Conservation (phyloP, 2,329 filamentous ascomycete species). For the Coleophoma crateriformis region DNA sequence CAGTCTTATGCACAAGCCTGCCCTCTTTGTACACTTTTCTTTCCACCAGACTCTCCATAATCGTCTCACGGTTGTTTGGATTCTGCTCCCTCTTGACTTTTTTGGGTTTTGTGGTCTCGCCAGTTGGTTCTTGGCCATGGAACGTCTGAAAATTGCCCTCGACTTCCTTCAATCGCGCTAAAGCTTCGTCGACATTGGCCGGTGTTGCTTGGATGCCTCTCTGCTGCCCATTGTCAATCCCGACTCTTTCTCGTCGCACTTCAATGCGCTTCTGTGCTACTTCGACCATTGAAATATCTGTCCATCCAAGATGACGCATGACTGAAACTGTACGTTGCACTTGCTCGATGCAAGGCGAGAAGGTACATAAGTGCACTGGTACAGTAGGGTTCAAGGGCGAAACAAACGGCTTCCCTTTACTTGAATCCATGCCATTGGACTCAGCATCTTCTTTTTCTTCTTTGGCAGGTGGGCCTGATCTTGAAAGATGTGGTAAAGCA, state of each 20-base stretch:
- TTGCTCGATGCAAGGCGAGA: conserved; percentile 96
- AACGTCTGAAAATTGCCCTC: conserved; percentile 64
- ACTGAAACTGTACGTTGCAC: conserved; percentile 79
- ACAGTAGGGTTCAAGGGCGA: conserved; percentile 67
- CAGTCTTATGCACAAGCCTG: conserved; percentile 70
- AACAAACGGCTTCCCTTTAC: conserved; percentile 34
- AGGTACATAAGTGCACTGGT: conserved; percentile 80
- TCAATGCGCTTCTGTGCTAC: conserved; percentile 75
- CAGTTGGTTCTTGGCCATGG: conserved; percentile 33
- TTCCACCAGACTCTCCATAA: conserved; percentile 26
- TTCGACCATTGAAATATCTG: conserved; percentile 91
- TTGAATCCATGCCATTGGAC: conserved; percentile 2
- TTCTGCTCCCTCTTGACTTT: conserved; percentile 20
- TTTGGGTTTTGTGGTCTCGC: conserved; percentile 19
- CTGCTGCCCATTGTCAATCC: conserved; percentile 51
- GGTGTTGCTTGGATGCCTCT: conserved; percentile 55
- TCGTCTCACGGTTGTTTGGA: conserved; percentile 25
- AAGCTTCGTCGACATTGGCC: conserved; percentile 72
- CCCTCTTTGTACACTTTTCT: conserved; percentile 69
- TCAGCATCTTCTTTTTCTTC: conserved; percentile 4
- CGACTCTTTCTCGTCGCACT: conserved; percentile 74
- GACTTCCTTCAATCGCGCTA: conserved; percentile 66
- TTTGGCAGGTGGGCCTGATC: conserved; percentile 33
- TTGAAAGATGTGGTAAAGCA: conserved; percentile 69
- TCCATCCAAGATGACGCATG: conserved; percentile 79